Evolutionary conservation across 768 basidiomycete species (phyloP), one percentile per base, ranked within the genome.

Genomic region (Pisolithus marmoratus): DNA sequence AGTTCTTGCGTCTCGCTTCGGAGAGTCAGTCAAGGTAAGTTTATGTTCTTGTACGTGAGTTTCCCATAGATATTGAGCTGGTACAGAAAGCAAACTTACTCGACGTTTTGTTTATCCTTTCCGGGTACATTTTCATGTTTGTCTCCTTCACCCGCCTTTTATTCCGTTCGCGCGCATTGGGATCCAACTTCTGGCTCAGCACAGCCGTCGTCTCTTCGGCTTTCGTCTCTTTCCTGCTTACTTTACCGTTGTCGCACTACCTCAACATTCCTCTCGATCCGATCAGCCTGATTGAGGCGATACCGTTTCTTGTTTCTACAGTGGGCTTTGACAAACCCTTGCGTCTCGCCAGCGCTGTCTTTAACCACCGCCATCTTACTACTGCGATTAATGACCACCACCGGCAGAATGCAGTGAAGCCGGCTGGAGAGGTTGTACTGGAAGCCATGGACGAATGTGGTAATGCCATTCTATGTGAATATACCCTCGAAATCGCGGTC

Each of bases 251-350:
- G 38, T 82, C 85, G n/a, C 79, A 86, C 48, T 84, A 84, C 8
- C 76, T 97, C 51, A 77, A 79, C 58, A 91, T 99, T 53, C 87
- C 85, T 22, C 85, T 99, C 59, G 94, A 98, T 66, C 92, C 93
- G 1, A 86, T 98, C 49, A 85, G 86, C 9, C 78, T 99, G 46
- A 92, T 90, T 9, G 96, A 99, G 68, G 95, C 96, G 0, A 80
- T 99, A 0, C 96, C 96, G 0, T 98, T 98, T 83, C 76, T 98
- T 46, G 94, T 99, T 34, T 95, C 94, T 68, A 96, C 94, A 1
- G 84, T 99, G 53, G 95, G 95, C 7, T 99, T 98, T 67, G 96
- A 99, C 70, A 98, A 99, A 67, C 95, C 94, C 0, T 84, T 95
- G 42, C 82, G 90, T 8, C 83, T 99, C 22, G 94, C 94, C 2